These are phyloP conservation scores for Populus tomentosa DNA, from an alignment of 441 rosid genomes.

Conservation along the genomic window DNA sequence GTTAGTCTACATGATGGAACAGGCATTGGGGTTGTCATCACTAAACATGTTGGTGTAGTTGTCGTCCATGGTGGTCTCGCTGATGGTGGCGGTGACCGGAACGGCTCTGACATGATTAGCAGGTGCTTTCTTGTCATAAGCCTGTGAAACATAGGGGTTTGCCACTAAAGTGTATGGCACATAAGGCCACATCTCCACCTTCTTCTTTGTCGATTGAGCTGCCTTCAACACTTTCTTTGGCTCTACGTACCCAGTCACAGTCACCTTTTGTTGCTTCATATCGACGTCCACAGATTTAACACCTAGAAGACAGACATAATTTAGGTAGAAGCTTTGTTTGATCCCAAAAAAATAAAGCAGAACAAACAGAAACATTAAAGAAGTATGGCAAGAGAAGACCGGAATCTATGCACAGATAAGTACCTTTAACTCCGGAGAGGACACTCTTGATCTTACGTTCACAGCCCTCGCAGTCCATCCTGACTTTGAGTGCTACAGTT, in stretches of 20 bases:
- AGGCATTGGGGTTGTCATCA: slow-evolving; percentile 79
- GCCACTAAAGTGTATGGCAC: slow-evolving; percentile 65
- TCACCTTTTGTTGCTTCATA: slow-evolving; percentile 73
- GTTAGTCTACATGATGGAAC: slow-evolving; percentile 53
- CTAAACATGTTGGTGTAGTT: slow-evolving; percentile 58
- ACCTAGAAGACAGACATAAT: slow-evolving; percentile 27
- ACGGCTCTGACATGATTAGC: slow-evolving; percentile 61
- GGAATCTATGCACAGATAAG: no score
- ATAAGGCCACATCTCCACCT: slow-evolving; percentile 92
- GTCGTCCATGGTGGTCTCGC: slow-evolving; percentile 60
- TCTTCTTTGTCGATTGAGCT: slow-evolving; percentile 77
- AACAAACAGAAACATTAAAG: no score
- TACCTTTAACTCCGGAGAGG: slow-evolving; percentile 72
- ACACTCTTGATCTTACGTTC: slow-evolving; percentile 73
- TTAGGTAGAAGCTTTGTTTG: no score
- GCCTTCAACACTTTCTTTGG: slow-evolving; percentile 60
- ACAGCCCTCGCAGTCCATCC: slow-evolving; percentile 92
- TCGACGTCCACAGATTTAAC: slow-evolving; percentile 77
- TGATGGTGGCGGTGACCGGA: slow-evolving; percentile 41
- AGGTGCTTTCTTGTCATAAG: slow-evolving; percentile 93
- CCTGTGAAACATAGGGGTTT: slow-evolving; percentile 68
- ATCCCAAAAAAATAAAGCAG: no score
- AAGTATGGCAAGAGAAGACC: no score
- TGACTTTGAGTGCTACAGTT: slow-evolving; percentile 66
- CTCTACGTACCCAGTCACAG: slow-evolving; percentile 63